A percentile compares a stretch with the other conserved stretches of the same genome.
Conservation (phyloP, 306 rosid species). For the Morella rubra region DNA sequence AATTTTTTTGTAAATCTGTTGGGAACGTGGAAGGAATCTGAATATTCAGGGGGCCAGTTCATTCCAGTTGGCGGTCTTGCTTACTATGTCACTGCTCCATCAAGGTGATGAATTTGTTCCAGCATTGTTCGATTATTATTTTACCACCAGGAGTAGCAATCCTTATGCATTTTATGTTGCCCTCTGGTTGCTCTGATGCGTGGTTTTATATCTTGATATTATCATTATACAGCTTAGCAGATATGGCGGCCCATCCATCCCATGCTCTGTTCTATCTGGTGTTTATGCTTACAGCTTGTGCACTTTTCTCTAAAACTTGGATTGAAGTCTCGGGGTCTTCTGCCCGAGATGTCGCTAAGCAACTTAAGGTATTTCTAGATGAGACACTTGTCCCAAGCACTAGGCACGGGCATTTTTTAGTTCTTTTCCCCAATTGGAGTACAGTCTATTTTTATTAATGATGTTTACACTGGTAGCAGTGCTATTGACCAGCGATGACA, state of each 20-base stretch:
- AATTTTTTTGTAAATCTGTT: slow-evolving; percentile 30
- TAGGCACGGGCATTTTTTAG: not conserved
- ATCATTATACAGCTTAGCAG: slow-evolving; percentile 26
- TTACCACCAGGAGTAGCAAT: not conserved
- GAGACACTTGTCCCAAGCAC: not conserved
- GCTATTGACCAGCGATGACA: not conserved
- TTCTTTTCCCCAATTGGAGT: not conserved
- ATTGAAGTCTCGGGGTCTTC: slow-evolving; percentile 40
- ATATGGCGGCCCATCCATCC: slow-evolving; percentile 40
- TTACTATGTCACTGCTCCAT: slow-evolving; percentile 30
- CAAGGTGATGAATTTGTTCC: slow-evolving; percentile 22
- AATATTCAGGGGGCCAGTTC: slow-evolving; percentile 30
- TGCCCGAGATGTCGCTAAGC: slow-evolving; percentile 37
- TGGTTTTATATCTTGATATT: not conserved
- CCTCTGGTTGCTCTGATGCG: not conserved
- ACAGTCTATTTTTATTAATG: not conserved
- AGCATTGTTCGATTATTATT: not conserved
- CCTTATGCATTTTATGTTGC: too few relatives aligned
- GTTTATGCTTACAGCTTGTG: slow-evolving; percentile 39
- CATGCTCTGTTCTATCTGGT: slow-evolving; percentile 36
- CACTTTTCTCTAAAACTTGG: slow-evolving; percentile 40
- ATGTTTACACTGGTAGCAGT: not conserved
- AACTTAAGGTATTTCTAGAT: slow-evolving; percentile 28
- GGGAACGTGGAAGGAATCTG: slow-evolving; percentile 32
- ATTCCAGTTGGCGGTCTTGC: slow-evolving; percentile 31